These are phyloP conservation scores for Lavandula angustifolia DNA, from an alignment of 257 asterid species.

Conservation along the genomic window DNA sequence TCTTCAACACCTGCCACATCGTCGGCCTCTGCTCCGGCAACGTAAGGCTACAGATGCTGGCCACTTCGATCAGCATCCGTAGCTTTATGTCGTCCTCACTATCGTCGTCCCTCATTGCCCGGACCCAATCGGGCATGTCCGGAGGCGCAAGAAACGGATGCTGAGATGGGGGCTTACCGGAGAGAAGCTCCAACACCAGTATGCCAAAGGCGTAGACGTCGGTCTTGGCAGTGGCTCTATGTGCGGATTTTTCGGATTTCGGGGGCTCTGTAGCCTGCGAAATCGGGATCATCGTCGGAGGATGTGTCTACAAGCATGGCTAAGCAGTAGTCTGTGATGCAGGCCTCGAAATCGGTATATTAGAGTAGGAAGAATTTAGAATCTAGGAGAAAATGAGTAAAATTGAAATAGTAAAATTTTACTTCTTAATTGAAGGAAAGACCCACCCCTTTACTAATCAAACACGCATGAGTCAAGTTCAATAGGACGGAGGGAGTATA, in stretches of 20 bases:
- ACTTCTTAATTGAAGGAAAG: no score
- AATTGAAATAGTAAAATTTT: no score
- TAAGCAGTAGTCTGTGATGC: conserved; percentile 79
- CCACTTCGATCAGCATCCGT: conserved; percentile 81
- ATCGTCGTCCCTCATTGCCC: conserved; percentile 94
- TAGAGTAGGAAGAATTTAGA: no score
- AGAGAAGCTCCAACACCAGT: conserved; percentile 75
- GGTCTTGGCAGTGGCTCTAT: conserved; percentile 60
- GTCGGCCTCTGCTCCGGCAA: conserved; percentile 98
- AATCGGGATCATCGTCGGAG: conserved; percentile 61
- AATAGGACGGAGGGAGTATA: no score
- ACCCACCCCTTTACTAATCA: no score
- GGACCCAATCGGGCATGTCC: conserved; percentile 83
- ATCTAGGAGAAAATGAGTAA: no score
- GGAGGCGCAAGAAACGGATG: conserved; percentile 86
- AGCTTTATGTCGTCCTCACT: conserved; percentile 69
- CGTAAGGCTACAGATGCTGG: conserved; percentile 75
- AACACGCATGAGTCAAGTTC: no score
- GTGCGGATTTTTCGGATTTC: conserved; percentile 62
- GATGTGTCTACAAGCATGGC: conserved; percentile 58
- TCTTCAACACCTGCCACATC: conserved; percentile 92
- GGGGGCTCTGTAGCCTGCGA: conserved; percentile 65
- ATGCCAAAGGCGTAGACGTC: conserved; percentile 88
- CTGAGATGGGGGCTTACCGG: conserved; percentile 86
- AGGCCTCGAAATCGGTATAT: conserved; percentile 96